Conservation (phyloP, 2,329 filamentous ascomycete genomes). For the Stachybotrys elegans region DNA sequence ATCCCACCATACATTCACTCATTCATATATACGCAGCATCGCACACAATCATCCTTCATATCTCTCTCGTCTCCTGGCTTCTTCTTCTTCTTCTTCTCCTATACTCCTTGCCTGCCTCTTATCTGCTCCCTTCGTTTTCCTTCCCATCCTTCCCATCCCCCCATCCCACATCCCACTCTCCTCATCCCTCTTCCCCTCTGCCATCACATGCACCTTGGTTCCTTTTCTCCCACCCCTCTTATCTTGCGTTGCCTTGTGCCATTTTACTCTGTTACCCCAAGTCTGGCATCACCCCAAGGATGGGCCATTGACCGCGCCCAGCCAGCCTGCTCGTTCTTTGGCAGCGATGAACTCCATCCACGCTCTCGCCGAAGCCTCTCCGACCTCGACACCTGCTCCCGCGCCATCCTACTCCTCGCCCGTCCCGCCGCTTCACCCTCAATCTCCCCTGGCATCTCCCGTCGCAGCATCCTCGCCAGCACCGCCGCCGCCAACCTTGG, state of each 20-base stretch:
- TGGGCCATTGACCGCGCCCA: neutral
- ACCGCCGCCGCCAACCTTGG: conserved; percentile 3
- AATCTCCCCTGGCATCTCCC: neutral
- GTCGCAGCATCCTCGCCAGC: conserved; percentile 5
- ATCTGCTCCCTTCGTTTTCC: neutral
- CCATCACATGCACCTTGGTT: too few relatives aligned
- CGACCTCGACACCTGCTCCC: conserved; percentile 8
- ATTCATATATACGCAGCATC: conserved; percentile 1
- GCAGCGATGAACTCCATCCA: conserved; percentile 34
- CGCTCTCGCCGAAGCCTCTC: conserved; percentile 26
- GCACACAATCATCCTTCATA: neutral
- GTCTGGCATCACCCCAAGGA: neutral
- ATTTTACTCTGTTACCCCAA: neutral
- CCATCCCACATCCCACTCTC: too few relatives aligned
- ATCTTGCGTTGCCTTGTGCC: neutral
- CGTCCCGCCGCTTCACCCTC: neutral
- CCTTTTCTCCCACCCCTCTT: neutral
- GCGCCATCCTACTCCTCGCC: conserved; percentile 3
- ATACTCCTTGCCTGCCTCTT: neutral
- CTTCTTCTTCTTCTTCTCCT: neutral
- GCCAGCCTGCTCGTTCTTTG: neutral
- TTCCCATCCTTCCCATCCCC: neutral
- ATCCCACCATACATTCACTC: neutral
- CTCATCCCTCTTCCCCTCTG: too few relatives aligned
- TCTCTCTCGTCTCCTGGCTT: neutral